Conservation (phyloP, 441 rosid species). For the Jatropha podagrica region DNA sequence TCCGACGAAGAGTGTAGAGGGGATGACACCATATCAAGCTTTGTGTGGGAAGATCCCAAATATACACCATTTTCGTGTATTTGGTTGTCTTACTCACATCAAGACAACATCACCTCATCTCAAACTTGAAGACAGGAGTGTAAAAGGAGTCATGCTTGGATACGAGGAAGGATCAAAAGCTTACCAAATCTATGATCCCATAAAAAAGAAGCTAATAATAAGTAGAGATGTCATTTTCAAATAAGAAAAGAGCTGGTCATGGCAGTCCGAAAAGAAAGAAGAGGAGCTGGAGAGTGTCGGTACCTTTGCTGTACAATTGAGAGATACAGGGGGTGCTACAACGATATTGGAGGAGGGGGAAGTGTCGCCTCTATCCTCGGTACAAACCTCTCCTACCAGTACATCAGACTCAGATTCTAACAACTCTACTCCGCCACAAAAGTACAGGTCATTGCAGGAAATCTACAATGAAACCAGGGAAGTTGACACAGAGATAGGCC, state of each 20-base stretch:
- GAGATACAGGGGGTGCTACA: conserved; percentile 4
- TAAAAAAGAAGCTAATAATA: neutral
- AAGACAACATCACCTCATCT: conserved; percentile 3
- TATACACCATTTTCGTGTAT: conserved; percentile 8
- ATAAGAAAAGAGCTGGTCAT: conserved; percentile 3
- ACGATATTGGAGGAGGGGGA: conserved; percentile 3
- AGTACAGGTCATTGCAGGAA: conserved; percentile 1
- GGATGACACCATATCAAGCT: conserved; percentile 8
- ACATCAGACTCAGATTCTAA: neutral
- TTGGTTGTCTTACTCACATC: conserved; percentile 9
- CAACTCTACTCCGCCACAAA: conserved; percentile 4
- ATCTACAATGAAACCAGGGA: conserved; percentile 13
- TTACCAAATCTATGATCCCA: conserved; percentile 6
- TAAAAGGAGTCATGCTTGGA: conserved; percentile 5
- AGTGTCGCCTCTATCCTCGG: neutral
- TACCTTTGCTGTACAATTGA: neutral
- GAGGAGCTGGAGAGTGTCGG: neutral
- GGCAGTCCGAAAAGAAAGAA: conserved; percentile 1
- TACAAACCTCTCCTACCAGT: conserved; percentile 2
- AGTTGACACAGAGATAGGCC: neutral
- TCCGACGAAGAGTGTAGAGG: neutral
- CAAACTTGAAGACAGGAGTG: neutral
- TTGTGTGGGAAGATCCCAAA: conserved; percentile 12
- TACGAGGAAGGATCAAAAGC: conserved; percentile 11
- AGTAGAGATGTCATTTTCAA: conserved; percentile 4